Evolutionary conservation across 192 early-diverging fungal species (phyloP).

Genomic region (Chytriomyces hyalinus): DNA sequence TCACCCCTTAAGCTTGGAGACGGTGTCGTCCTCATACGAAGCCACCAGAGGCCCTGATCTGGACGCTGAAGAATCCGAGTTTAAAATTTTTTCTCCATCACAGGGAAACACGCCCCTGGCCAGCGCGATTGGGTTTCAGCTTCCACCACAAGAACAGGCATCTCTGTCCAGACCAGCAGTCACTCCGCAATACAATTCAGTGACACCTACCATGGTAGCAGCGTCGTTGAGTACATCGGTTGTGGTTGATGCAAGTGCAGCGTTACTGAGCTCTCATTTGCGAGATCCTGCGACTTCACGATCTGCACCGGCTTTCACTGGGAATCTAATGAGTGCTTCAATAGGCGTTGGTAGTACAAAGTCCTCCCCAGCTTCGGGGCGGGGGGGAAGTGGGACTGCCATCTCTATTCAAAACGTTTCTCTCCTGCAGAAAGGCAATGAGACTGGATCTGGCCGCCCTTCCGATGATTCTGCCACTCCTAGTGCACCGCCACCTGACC

Average conservation of each 20-base stretch:
- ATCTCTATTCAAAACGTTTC: background rate
- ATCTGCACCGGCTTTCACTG: background rate
- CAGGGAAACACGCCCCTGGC: background rate
- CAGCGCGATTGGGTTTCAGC: no score
- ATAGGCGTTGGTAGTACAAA: background rate
- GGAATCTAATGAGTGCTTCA: background rate
- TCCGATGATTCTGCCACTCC: background rate
- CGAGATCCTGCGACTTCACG: slow-evolving; percentile 2
- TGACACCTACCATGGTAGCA: background rate
- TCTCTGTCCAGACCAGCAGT: background rate
- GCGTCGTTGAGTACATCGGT: background rate
- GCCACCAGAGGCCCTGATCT: background rate
- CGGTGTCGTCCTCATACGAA: no score
- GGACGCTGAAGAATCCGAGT: background rate
- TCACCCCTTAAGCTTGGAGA: no score
- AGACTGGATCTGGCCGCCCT: background rate
- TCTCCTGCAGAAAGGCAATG: background rate
- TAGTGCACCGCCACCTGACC: background rate
- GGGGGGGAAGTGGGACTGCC: background rate
- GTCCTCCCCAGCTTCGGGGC: background rate
- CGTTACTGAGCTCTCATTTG: slow-evolving; percentile 13
- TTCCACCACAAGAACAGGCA: background rate
- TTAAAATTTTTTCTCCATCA: background rate
- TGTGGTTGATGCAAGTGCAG: slow-evolving; percentile 23
- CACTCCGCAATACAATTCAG: background rate